Base-by-base conservation (phyloP, 805 yeast genomes). In the Phaffomyces antillensis region DNA sequence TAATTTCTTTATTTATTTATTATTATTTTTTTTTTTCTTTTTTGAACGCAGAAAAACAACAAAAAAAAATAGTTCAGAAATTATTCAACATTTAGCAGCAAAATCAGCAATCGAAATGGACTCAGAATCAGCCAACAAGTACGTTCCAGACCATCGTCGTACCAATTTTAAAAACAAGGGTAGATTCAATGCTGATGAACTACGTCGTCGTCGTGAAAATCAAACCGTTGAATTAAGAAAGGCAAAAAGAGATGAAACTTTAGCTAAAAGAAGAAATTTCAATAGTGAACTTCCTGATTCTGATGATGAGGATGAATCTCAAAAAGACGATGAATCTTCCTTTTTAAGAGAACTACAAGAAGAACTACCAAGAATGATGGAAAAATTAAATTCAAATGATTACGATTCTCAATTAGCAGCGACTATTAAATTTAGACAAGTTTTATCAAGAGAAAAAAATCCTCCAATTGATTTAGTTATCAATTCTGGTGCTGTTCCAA, bases 141-240 rank as follows among this genome's bases (percentile, higher is more conserved):
- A 87, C 67, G 86, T 93, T 49, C 99, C 99, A 39, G 98, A 93
- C 67, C 91, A 91, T 67, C 89, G 99, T 68, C 87, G 96, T 67
- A 89, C 97, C 36, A 87, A 84, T 62, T 93, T 86, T 74, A 93
- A 93, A 66, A 91, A 93, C 72, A 87, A 90, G 65, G 88, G 93
- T 52, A 80, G 95, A 62, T 93, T 93, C 63, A 85, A 86, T 59
- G 87, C 88, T 47, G 99, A 93, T 64, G 99, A 93, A 73, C 79
- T 93, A 58, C 86, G 99, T 67, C 89, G 98, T 67, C 85, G 99
- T 65, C 84, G 98, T 66, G 99, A 91, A 66, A 95, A 86, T 46
- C 96, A 91, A 59, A 97, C 91, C 68, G 95, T 93, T 48, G 98
- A 90, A 64, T 75, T 93, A 60, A 79, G 99, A 70, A 93, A 95